phyloP scores from a whole-genome alignment of 495 filamentous ascomycete species.

The Penicillium nucicola region DNA sequence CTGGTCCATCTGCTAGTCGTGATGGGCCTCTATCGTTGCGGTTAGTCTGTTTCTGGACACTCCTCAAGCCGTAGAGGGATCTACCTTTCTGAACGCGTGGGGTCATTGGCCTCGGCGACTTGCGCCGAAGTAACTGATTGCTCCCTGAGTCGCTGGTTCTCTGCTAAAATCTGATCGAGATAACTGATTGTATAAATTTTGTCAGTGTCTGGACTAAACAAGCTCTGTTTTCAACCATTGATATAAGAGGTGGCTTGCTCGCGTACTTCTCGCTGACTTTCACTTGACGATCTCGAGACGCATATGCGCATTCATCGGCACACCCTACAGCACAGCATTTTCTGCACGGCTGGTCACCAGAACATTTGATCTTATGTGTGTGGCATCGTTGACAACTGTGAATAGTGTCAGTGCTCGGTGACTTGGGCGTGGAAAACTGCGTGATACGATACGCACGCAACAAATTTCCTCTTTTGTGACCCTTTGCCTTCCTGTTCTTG shows the following conservation, averaged over 20 bases:
- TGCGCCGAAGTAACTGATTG: constrained; percentile 33
- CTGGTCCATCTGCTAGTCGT: constrained; percentile 21
- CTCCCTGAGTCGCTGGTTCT: constrained; percentile 39
- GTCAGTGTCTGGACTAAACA: constrained; percentile 1
- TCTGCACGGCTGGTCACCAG: constrained; percentile 38
- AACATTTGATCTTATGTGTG: constrained; percentile 47
- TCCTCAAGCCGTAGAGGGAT: not conserved
- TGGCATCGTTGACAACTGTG: constrained; percentile 44
- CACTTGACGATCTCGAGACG: constrained; percentile 39
- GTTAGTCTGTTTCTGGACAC: not conserved
- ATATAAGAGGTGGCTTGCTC: not conserved
- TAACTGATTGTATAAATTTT: constrained; percentile 20
- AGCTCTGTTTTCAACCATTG: not conserved
- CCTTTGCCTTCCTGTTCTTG: constrained; percentile 10
- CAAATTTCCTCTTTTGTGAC: constrained; percentile 34
- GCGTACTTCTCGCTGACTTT: constrained; percentile 45
- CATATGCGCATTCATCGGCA: constrained; percentile 39
- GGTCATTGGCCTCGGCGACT: constrained; percentile 23
- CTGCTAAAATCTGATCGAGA: constrained; percentile 33
- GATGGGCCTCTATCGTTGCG: constrained; percentile 14
- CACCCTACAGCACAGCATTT: constrained; percentile 38
- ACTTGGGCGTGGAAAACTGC: not conserved
- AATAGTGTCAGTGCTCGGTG: constrained; percentile 1
- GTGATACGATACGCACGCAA: constrained; percentile 26
- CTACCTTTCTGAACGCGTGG: constrained; percentile 14